Conservation (phyloP, 1,139 yeast species). For the Yamadazyma atmosphaerica region DNA sequence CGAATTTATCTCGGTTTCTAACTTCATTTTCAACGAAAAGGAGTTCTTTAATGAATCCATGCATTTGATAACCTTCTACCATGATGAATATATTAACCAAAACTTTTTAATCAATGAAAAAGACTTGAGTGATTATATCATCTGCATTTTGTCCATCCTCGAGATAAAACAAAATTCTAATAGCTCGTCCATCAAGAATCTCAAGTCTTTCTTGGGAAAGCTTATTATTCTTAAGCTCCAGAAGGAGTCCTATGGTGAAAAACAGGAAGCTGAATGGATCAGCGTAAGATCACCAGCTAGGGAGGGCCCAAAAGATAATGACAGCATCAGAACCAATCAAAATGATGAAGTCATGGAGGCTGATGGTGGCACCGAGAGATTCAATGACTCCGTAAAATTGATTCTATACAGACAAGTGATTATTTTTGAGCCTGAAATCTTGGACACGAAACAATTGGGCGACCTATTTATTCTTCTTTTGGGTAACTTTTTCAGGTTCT, state of each 20-base stretch:
- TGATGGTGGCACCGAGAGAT: constrained; percentile 7
- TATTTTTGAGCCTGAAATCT: constrained; percentile 32
- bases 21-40: constrained; percentile 37
- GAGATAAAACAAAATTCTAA: constrained; percentile 24
- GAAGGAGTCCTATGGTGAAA: constrained; percentile 18
- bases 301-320: neutral
- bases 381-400: constrained; percentile 27
- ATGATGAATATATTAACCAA: constrained; percentile 23
- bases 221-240: constrained; percentile 27
- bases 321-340: neutral
- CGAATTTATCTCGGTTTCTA: constrained; percentile 33
- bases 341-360: too few relatives aligned
- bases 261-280: neutral
- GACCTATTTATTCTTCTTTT: constrained; percentile 32
- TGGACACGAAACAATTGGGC: constrained; percentile 31
- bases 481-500: constrained; percentile 28
- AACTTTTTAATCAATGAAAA: constrained; percentile 25
- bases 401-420: constrained; percentile 47
- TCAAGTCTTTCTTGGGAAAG: constrained; percentile 30
- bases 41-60: constrained; percentile 30
- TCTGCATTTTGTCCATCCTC: constrained; percentile 33
- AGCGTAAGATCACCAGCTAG: neutral
- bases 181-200: constrained; percentile 14
- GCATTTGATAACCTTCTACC: constrained; percentile 24
- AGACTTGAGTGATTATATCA: constrained; percentile 28